Percentiles rank a stretch among this genome's conserved stretches.
These are phyloP conservation scores for Colletotrichum magnum DNA, from an alignment of 2,329 filamentous ascomycete genomes.

Conservation along the genomic window DNA sequence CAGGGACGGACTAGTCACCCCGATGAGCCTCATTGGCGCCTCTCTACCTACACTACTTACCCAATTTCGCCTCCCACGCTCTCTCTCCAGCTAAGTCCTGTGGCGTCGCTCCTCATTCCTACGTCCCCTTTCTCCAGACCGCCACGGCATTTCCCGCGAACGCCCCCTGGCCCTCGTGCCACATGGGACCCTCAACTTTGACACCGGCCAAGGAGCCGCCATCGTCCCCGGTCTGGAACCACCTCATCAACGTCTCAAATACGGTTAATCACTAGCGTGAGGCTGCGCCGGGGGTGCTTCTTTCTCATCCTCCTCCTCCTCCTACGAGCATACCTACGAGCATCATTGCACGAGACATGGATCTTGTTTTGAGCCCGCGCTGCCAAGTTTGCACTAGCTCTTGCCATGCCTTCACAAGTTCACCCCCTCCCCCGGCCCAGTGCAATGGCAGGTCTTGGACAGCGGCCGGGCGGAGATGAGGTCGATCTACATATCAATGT, in stretches of 20 bases:
- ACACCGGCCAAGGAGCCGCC: slow-evolving; percentile 26
- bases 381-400: slow-evolving; percentile 32
- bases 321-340: neutral
- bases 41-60: neutral
- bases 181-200: slow-evolving; percentile 18
- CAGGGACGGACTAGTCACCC: slow-evolving; percentile 16
- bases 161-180: slow-evolving; percentile 5
- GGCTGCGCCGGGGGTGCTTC: slow-evolving; percentile 14
- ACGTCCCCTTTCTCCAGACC: slow-evolving; percentile 6
- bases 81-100: neutral
- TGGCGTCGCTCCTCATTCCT: neutral
- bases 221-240: slow-evolving; percentile 14
- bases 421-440: neutral
- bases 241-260: slow-evolving; percentile 23
- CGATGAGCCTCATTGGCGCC: slow-evolving; percentile 32
- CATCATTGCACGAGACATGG: slow-evolving; percentile 1
- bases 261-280: slow-evolving; percentile 31
- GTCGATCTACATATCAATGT: slow-evolving; percentile 28
- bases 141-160: slow-evolving; percentile 6
- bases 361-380: slow-evolving; percentile 24
- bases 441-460: neutral
- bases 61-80: slow-evolving; percentile 10
- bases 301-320: too few relatives aligned
- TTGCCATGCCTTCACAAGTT: too few relatives aligned
- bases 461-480: neutral